These are phyloP conservation scores for Hemileccinum impolitum DNA, from an alignment of 768 basidiomycete species.

Conservation along the genomic window DNA sequence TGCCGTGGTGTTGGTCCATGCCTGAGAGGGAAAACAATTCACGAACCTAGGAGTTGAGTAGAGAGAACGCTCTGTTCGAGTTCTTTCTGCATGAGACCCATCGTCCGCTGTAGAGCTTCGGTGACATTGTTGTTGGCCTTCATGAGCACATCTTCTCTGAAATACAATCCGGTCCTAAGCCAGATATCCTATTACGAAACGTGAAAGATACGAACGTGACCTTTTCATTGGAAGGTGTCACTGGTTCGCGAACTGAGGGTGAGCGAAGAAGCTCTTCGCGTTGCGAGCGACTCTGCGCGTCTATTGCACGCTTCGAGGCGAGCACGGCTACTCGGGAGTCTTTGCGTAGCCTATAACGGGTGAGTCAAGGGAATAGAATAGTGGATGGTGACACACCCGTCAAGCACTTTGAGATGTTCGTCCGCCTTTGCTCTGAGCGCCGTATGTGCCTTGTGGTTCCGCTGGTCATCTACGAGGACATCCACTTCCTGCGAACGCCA, in stretches of 20 bases:
- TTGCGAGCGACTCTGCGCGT: constrained; percentile 53
- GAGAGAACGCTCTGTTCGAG: constrained; percentile 86
- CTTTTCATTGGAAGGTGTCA: constrained; percentile 47
- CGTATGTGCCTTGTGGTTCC: constrained; percentile 47
- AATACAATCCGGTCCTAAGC: not conserved
- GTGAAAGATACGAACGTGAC: constrained; percentile 44
- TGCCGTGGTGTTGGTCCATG: constrained; percentile 26
- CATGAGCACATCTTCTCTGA: constrained; percentile 82
- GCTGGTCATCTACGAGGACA: constrained; percentile 69
- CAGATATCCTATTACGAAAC: not conserved
- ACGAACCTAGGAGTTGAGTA: constrained; percentile 77
- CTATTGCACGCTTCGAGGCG: constrained; percentile 69
- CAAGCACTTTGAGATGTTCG: constrained; percentile 44
- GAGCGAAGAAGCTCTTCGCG: constrained; percentile 68
- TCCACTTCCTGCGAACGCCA: constrained; percentile 52
- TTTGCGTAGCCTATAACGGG: constrained; percentile 47
- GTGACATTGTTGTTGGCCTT: constrained; percentile 88
- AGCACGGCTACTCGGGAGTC: constrained; percentile 69
- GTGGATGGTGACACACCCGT: constrained; percentile 42
- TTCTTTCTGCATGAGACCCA: constrained; percentile 85
- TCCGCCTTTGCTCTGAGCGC: constrained; percentile 51
- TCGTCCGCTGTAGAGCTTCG: constrained; percentile 79
- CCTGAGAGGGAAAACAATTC: not conserved
- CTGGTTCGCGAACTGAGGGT: constrained; percentile 47
- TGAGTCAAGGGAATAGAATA: not conserved